Evolutionary conservation across 306 rosid species (phyloP).

Genomic region (Abrus pulchellus): DNA sequence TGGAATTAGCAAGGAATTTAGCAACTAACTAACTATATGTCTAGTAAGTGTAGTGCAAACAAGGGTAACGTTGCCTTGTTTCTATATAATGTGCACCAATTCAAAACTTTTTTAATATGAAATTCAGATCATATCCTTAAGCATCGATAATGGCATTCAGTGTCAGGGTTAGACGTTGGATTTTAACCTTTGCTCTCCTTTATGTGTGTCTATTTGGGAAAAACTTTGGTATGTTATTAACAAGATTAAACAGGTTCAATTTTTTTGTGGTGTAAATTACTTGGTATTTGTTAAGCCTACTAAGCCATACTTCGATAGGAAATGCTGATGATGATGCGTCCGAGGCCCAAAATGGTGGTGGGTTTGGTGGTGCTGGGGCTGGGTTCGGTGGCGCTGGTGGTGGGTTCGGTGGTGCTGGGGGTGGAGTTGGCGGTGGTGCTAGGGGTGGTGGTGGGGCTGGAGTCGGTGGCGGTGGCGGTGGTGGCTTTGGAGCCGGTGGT

Average conservation of each 20-base stretch:
- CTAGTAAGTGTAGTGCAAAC: conserved; percentile 25
- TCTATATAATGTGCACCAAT: conserved; percentile 41
- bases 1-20: conserved; percentile 35
- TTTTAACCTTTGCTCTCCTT: conserved; percentile 55
- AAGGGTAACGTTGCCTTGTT: conserved; percentile 12
- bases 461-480: neutral
- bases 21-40: conserved; percentile 40
- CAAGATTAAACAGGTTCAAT: neutral
- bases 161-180: conserved; percentile 42
- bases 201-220: conserved; percentile 47
- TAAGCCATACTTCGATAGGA: conserved; percentile 49
- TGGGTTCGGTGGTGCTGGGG: neutral
- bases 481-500: neutral
- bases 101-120: neutral
- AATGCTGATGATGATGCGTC: conserved; percentile 57
- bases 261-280: neutral
- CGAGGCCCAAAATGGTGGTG: conserved; percentile 40
- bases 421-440: neutral
- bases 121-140: conserved; percentile 20
- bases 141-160: conserved; percentile 59
- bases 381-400: conserved; percentile 28
- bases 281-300: neutral
- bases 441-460: conserved; percentile 18
- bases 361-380: conserved; percentile 21
- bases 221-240: conserved; percentile 57